Evolutionary conservation across 352 stramenopile genomes (phyloP).

Genomic region (Phytophthora nicotianae): DNA sequence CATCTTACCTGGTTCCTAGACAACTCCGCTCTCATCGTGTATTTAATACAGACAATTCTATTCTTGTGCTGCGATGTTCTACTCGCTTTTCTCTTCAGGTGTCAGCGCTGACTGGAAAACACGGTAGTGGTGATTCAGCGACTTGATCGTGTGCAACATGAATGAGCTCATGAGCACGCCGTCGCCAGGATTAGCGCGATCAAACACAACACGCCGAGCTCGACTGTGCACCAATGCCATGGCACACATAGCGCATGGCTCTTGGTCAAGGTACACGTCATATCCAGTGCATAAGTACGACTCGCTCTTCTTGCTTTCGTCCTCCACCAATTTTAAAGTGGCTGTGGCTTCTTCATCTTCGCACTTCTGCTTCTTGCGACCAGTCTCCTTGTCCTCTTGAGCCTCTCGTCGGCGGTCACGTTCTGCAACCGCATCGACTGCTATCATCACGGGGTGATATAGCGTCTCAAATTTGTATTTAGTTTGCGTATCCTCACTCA

Average conservation of each 20-base stretch:
- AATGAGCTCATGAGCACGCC: constrained; percentile 70
- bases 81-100: constrained; percentile 2
- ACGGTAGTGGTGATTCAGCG: constrained; percentile 89
- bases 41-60: constrained; percentile 31
- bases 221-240: constrained; percentile 92
- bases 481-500: constrained; percentile 4
- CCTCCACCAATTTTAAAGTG: background rate
- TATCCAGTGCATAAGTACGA: constrained; percentile 91
- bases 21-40: constrained; percentile 9
- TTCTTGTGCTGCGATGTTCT: background rate
- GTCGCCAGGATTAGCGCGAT: constrained; percentile 49
- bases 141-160: constrained; percentile 83
- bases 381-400: constrained; percentile 17
- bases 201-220: constrained; percentile 79
- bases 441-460: constrained; percentile 76
- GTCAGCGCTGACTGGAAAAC: constrained; percentile 62
- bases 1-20: constrained; percentile 4
- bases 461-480: constrained; percentile 54
- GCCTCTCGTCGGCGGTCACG: constrained; percentile 54
- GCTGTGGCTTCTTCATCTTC: constrained; percentile 13
- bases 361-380: constrained; percentile 45
- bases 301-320: constrained; percentile 28
- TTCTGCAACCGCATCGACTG: constrained; percentile 66
- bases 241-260: constrained; percentile 90
- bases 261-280: constrained; percentile 83